Evolutionary conservation across 2,329 filamentous ascomycete species (phyloP).

Genomic region (Anthostomella pinea): DNA sequence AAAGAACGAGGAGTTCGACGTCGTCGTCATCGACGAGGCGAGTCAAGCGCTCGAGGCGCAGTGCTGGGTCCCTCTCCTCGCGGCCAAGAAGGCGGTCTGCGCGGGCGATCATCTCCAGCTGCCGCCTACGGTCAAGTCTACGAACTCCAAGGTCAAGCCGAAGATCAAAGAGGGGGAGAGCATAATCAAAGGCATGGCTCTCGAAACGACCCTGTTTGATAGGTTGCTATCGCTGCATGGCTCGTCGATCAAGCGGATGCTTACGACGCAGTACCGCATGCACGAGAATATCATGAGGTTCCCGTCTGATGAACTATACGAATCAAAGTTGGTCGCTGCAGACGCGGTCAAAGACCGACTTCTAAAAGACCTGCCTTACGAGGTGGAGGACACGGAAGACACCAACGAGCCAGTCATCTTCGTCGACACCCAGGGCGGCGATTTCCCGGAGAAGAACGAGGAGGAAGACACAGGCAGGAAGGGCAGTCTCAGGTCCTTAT

Average conservation of each 20-base stretch:
- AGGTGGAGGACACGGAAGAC: constrained; percentile 77
- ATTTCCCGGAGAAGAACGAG: constrained; percentile 80
- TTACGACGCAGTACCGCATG: constrained; percentile 98
- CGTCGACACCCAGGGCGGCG: constrained; percentile 93
- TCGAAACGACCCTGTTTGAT: constrained; percentile 94
- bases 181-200: constrained; percentile 52
- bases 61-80: constrained; percentile 88
- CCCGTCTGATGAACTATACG: constrained; percentile 85
- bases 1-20: constrained; percentile 78
- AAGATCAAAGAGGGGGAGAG: constrained; percentile 35
- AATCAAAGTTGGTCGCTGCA: constrained; percentile 74
- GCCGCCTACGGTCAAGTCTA: constrained; percentile 89
- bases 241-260: constrained; percentile 81
- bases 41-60: constrained; percentile 95
- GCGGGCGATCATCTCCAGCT: constrained; percentile 94
- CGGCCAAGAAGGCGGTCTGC: constrained; percentile 79
- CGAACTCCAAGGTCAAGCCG: constrained; percentile 46
- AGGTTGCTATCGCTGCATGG: constrained; percentile 81
- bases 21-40: constrained; percentile 93
- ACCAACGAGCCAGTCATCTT: constrained; percentile 86
- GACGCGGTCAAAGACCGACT: constrained; percentile 73
- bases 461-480: constrained; percentile 60
- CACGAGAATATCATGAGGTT: constrained; percentile 94
- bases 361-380: constrained; percentile 74
- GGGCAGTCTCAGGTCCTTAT: constrained; percentile 42